phyloP scores from a whole-genome alignment of 2,329 filamentous ascomycete species.

The Ophiocordyceps sinensis region DNA sequence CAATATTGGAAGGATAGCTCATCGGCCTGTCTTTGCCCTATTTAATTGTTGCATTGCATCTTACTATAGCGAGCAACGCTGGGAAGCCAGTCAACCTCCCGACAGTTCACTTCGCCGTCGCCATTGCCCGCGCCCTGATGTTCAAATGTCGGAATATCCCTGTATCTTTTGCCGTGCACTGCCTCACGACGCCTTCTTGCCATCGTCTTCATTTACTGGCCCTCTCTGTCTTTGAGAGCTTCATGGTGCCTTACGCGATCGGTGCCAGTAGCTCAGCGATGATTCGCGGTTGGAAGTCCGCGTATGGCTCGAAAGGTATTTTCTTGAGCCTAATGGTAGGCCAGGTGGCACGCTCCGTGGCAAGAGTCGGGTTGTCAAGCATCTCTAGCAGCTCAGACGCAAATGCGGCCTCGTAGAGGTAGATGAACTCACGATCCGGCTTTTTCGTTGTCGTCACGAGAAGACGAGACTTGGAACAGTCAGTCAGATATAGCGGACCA shows the following conservation, averaged over 20 bases:
- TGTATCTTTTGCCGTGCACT: no score
- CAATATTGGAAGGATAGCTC: no score
- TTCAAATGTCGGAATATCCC: no score
- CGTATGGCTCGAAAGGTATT: neutral
- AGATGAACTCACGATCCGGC: neutral
- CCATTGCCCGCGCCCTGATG: no score
- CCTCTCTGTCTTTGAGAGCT: neutral
- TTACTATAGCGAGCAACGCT: no score
- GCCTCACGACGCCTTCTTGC: neutral
- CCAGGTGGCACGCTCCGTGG: neutral
- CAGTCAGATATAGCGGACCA: neutral
- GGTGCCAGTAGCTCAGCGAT: neutral
- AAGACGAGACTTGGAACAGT: neutral
- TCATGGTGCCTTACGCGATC: neutral
- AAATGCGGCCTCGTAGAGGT: neutral
- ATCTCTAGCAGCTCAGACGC: neutral
- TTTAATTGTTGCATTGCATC: no score
- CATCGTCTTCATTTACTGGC: neutral
- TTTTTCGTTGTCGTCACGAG: neutral
- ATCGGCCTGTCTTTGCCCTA: no score
- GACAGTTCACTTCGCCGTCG: no score
- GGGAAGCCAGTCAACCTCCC: no score
- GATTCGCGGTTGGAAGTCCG: neutral
- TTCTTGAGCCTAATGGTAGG: neutral
- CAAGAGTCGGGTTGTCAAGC: neutral